phyloP scores from a whole-genome alignment of 2,329 filamentous ascomycete genomes.

The Periconia macrospinosa region DNA sequence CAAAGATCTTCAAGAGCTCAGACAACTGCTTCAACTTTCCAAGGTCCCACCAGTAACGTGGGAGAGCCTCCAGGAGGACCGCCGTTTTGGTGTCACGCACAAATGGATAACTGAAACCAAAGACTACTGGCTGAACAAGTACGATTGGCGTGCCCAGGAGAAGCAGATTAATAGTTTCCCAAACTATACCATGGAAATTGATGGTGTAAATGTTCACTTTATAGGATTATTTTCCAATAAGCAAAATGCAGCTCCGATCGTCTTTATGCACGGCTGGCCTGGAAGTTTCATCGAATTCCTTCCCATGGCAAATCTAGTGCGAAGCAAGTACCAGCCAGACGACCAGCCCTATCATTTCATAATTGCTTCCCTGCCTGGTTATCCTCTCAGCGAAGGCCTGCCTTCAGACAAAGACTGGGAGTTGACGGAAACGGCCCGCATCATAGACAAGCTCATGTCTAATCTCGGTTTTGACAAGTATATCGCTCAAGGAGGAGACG shows the following conservation, averaged over 20 bases:
- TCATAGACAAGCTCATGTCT: slow-evolving; percentile 59
- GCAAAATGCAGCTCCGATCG: slow-evolving; percentile 55
- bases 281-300: slow-evolving; percentile 61
- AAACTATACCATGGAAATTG: slow-evolving; percentile 53
- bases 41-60: slow-evolving; percentile 4
- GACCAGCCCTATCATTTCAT: slow-evolving; percentile 61
- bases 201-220: slow-evolving; percentile 56
- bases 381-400: slow-evolving; percentile 52
- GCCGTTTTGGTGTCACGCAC: slow-evolving; percentile 25
- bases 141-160: slow-evolving; percentile 43
- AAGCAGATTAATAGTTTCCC: slow-evolving; percentile 55
- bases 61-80: background rate
- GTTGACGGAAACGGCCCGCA: slow-evolving; percentile 42
- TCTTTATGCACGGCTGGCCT: slow-evolving; percentile 62
- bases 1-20: slow-evolving; percentile 36
- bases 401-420: slow-evolving; percentile 51
- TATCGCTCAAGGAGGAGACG: slow-evolving; percentile 61
- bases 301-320: slow-evolving; percentile 51
- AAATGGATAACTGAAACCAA: slow-evolving; percentile 41
- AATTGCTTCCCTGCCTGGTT: slow-evolving; percentile 61
- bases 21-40: slow-evolving; percentile 37
- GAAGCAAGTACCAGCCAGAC: slow-evolving; percentile 51
- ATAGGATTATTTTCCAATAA: slow-evolving; percentile 58
- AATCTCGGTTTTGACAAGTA: slow-evolving; percentile 60
- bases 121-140: slow-evolving; percentile 41